These are phyloP conservation scores for Termitomyces sp. DNA, from an alignment of 768 basidiomycete species.

Conservation along the genomic window DNA sequence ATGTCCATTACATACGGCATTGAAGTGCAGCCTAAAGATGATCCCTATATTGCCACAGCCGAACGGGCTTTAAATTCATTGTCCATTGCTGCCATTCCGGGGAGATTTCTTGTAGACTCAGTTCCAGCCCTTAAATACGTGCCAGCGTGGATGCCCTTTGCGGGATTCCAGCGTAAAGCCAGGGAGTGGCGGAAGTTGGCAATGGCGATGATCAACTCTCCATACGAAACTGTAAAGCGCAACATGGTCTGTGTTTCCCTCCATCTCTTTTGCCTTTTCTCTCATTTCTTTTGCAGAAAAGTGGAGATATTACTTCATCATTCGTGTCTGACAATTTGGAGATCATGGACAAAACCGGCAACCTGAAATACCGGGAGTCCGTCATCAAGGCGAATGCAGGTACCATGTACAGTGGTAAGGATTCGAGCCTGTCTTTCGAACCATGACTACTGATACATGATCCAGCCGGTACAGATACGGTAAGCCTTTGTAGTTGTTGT, in stretches of 20 bases:
- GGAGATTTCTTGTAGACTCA: constrained; percentile 32
- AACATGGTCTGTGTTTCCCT: background rate
- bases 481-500: background rate
- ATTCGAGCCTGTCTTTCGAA: background rate
- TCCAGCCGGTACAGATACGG: background rate
- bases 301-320: background rate
- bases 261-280: background rate
- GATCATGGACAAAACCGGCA: background rate
- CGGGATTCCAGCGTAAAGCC: background rate
- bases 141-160: constrained; percentile 21
- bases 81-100: constrained; percentile 24
- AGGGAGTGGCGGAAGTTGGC: background rate
- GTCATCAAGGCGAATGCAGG: background rate
- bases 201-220: background rate
- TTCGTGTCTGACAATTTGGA: background rate
- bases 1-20: constrained; percentile 36
- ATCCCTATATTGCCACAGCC: constrained; percentile 33
- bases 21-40: constrained; percentile 28
- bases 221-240: background rate
- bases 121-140: constrained; percentile 30
- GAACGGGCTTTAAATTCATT: constrained; percentile 29
- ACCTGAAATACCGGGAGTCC: background rate
- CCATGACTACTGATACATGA: background rate
- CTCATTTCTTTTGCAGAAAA: background rate
- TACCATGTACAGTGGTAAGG: background rate